Conservation (phyloP, 805 yeast species). For the Lachancea meyersii region DNA sequence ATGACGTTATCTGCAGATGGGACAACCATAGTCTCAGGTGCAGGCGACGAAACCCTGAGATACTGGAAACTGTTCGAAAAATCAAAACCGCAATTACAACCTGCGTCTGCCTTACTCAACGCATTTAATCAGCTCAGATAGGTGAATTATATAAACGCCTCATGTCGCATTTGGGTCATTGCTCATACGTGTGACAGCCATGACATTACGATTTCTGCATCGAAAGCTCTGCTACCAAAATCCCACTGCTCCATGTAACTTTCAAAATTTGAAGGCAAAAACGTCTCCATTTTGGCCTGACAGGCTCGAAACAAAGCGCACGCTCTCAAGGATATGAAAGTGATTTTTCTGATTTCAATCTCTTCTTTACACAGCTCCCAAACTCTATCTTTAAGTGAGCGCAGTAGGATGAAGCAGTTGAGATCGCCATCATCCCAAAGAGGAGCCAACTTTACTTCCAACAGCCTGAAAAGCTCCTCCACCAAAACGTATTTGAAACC, state of each 20-base stretch:
- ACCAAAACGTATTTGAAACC: constrained; percentile 20
- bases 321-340: constrained; percentile 1
- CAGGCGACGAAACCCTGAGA: constrained; percentile 94
- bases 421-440: constrained; percentile 26
- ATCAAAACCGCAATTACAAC: constrained; percentile 50
- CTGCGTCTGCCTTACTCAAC: constrained; percentile 60
- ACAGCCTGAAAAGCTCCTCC: constrained; percentile 21
- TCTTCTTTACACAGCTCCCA: constrained; percentile 15
- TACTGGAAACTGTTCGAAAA: constrained; percentile 95
- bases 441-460: constrained; percentile 22
- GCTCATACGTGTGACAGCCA: constrained; percentile 21
- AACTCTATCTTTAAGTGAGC: constrained; percentile 22
- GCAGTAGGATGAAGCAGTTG: constrained; percentile 22
- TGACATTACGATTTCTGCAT: constrained; percentile 19
- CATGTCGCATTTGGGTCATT: neutral
- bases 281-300: constrained; percentile 11
- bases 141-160: neutral
- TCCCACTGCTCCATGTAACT: constrained; percentile 19
- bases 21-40: constrained; percentile 93
- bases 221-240: constrained; percentile 11
- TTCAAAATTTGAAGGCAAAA: constrained; percentile 15
- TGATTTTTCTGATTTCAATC: neutral
- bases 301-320: constrained; percentile 17
- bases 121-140: constrained; percentile 70
- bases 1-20: constrained; percentile 93